These are phyloP conservation scores for Geotrichum ghanense DNA, from an alignment of 805 yeast species.

Conservation along the genomic window DNA sequence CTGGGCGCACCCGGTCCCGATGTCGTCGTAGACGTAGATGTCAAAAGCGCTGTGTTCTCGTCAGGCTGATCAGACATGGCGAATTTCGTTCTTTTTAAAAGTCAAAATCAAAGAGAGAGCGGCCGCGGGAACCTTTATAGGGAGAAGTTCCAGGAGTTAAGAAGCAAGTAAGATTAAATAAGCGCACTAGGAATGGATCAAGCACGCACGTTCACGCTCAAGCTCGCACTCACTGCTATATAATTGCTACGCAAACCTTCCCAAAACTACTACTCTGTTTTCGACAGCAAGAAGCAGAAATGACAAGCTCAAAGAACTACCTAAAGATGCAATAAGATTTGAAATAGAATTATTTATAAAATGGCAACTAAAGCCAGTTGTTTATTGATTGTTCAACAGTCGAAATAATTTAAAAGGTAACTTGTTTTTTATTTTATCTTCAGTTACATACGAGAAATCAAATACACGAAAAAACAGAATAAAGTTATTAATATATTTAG, in stretches of 20 bases:
- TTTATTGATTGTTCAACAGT: not conserved
- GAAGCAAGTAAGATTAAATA: not conserved
- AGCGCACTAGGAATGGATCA: too few relatives aligned
- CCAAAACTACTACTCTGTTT: too few relatives aligned
- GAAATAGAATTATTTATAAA: too few relatives aligned
- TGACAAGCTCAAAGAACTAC: not conserved
- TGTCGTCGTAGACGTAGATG: too few relatives aligned
- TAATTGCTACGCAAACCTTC: not conserved
- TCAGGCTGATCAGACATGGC: not conserved
- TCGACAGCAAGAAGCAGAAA: not conserved
- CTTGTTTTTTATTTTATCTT: too few relatives aligned
- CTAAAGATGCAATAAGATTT: not conserved
- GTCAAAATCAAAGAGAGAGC: not conserved
- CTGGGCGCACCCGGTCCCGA: too few relatives aligned
- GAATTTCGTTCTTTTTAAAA: not conserved
- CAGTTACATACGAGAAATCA: not conserved
- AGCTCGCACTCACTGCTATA: not conserved
- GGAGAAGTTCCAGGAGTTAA: not conserved
- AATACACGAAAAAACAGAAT: not conserved
- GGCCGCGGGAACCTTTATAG: not conserved
- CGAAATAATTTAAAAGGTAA: not conserved
- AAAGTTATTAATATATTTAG: conserved; percentile 27
- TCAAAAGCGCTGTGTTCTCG: not conserved
- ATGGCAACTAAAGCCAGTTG: not conserved
- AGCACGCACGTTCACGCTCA: not conserved